phyloP scores from a whole-genome alignment of 1,284 basidiomycete species.

The Mycosarcoma maydis region DNA sequence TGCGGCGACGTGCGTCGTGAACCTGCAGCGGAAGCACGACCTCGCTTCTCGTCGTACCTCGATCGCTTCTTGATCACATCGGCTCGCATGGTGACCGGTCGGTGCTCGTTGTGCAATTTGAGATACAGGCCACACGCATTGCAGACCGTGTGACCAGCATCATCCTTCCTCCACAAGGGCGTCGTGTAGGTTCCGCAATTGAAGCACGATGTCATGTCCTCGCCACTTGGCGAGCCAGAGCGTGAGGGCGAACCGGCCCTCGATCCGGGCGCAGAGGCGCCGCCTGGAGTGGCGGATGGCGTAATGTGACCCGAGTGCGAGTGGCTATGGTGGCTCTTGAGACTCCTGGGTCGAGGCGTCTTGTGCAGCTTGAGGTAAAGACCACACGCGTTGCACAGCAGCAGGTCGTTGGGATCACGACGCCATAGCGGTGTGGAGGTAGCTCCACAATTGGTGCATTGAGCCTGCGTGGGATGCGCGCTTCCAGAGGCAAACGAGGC shows the following conservation, averaged over 20 bases:
- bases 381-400: constrained; percentile 65
- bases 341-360: constrained; percentile 56
- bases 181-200: constrained; percentile 65
- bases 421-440: constrained; percentile 63
- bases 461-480: constrained; percentile 30
- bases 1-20: constrained; percentile 40
- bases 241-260: constrained; percentile 32
- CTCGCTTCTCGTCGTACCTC: constrained; percentile 57
- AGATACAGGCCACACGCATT: constrained; percentile 63
- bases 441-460: constrained; percentile 64
- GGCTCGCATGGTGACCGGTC: constrained; percentile 60
- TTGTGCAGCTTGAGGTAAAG: constrained; percentile 65
- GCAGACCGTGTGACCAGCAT: constrained; percentile 58
- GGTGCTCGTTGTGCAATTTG: constrained; percentile 59
- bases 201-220: constrained; percentile 53
- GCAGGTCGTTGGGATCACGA: constrained; percentile 54
- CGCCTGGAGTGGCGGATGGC: constrained; percentile 46
- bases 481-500: constrained; percentile 22
- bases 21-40: constrained; percentile 16
- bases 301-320: constrained; percentile 48
- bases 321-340: constrained; percentile 53
- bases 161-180: constrained; percentile 64
- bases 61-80: constrained; percentile 64
- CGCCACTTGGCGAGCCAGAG: constrained; percentile 23
- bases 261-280: constrained; percentile 41